phyloP scores from a whole-genome alignment of 306 rosid species.

The Ormosia emarginata region DNA sequence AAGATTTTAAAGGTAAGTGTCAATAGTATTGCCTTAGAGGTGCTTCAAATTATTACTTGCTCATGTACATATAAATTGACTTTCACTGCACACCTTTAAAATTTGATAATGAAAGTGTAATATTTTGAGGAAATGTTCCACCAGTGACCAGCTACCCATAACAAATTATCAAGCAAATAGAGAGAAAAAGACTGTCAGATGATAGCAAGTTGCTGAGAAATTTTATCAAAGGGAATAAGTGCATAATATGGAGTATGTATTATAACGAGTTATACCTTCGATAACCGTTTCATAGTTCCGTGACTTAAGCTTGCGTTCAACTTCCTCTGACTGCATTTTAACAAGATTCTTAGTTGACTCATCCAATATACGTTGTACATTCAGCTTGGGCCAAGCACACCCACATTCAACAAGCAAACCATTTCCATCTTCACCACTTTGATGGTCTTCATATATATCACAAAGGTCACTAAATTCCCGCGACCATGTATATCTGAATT shows the following conservation, averaged over 20 bases:
- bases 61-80: too few relatives aligned
- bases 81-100: too few relatives aligned
- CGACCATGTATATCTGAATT: too few relatives aligned
- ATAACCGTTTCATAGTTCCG: constrained; percentile 62
- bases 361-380: constrained; percentile 84
- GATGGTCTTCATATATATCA: constrained; percentile 81
- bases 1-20: too few relatives aligned
- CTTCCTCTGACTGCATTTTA: constrained; percentile 85
- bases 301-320: constrained; percentile 64
- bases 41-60: too few relatives aligned
- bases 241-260: constrained; percentile 1
- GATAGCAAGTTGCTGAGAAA: neutral
- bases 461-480: constrained; percentile 76
- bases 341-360: constrained; percentile 76
- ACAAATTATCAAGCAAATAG: constrained; percentile 10
- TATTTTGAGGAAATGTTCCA: neutral
- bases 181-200: neutral
- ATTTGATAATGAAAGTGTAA: too few relatives aligned
- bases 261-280: neutral
- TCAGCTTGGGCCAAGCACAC: constrained; percentile 89
- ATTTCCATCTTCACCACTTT: constrained; percentile 73
- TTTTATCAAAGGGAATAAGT: neutral
- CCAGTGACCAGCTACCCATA: neutral
- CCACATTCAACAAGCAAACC: constrained; percentile 92
- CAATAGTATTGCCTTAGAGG: too few relatives aligned